Percentiles rank a stretch among this genome's conserved stretches.
Evolutionary conservation across 169 alveolate species (phyloP).

Genomic region (Cryptosporidium meleagridis): DNA sequence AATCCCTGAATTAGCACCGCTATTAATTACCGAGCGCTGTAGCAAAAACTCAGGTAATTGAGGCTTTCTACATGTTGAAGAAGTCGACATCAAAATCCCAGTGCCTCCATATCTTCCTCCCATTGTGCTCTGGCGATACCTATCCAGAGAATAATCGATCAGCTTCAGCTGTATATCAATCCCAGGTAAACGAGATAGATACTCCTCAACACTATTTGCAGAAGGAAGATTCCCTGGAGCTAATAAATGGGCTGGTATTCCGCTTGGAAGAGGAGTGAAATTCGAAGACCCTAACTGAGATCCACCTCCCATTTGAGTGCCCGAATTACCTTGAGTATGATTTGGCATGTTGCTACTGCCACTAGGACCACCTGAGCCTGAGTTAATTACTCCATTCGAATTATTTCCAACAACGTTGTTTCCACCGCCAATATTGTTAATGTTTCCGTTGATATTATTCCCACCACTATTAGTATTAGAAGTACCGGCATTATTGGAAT

Average conservation of each 20-base stretch:
- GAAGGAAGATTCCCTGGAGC: conserved; percentile 74
- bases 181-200: conserved; percentile 69
- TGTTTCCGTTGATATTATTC: background rate
- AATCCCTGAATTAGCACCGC: background rate
- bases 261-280: conserved; percentile 65
- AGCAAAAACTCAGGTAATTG: conserved; percentile 71
- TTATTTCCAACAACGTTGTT: background rate
- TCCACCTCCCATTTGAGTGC: background rate
- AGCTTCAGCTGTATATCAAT: conserved; percentile 51
- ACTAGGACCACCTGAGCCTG: background rate
- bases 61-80: conserved; percentile 68
- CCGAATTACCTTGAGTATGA: background rate
- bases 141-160: conserved; percentile 55
- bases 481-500: background rate
- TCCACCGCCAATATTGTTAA: background rate
- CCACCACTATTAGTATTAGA: background rate
- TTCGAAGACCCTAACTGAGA: background rate
- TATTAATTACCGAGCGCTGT: conserved; percentile 48
- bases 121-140: conserved; percentile 75
- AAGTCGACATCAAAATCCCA: conserved; percentile 61
- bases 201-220: conserved; percentile 68
- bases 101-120: conserved; percentile 75
- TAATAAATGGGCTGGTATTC: conserved; percentile 62
- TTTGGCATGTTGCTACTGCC: background rate
- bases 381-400: background rate